Conservation (phyloP, 2,329 filamentous ascomycete genomes). For the Emmonsia crescens region DNA sequence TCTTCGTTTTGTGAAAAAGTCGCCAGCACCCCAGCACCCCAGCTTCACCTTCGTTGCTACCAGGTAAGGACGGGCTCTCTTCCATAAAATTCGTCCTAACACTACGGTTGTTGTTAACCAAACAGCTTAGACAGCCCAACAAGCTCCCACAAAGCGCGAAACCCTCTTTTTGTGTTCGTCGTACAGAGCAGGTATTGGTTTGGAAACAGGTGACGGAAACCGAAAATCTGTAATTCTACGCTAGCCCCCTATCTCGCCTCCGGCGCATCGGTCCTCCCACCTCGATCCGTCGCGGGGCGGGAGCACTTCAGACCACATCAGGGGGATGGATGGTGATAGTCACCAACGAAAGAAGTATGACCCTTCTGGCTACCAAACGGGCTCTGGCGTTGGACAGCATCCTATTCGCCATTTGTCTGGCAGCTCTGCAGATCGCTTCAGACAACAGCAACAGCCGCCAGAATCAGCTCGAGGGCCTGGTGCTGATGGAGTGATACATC, state of each 20-base stretch:
- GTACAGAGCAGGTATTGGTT: background rate
- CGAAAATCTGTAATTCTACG: slow-evolving; percentile 56
- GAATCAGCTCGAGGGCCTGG: slow-evolving; percentile 22
- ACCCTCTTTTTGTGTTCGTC: background rate
- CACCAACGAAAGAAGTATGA: slow-evolving; percentile 66
- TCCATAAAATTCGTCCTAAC: background rate
- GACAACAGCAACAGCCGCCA: slow-evolving; percentile 21
- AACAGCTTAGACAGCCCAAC: background rate
- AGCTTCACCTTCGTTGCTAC: background rate
- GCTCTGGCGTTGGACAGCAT: slow-evolving; percentile 37
- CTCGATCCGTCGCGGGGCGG: slow-evolving; percentile 49
- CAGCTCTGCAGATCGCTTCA: slow-evolving; percentile 35
- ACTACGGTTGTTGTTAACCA: background rate
- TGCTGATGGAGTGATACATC: slow-evolving; percentile 23
- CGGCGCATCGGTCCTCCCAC: slow-evolving; percentile 47
- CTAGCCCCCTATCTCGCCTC: slow-evolving; percentile 54
- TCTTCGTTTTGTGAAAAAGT: background rate
- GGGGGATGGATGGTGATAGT: slow-evolving; percentile 70
- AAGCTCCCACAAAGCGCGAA: background rate
- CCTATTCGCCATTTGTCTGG: slow-evolving; percentile 41
- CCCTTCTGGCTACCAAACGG: slow-evolving; percentile 50
- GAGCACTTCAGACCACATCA: slow-evolving; percentile 41
- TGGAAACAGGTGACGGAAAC: slow-evolving; percentile 7
- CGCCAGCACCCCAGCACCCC: background rate
- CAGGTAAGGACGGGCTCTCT: background rate